Conservation (phyloP, 257 asterid species). For the Parsonsia alboflavescens region DNA sequence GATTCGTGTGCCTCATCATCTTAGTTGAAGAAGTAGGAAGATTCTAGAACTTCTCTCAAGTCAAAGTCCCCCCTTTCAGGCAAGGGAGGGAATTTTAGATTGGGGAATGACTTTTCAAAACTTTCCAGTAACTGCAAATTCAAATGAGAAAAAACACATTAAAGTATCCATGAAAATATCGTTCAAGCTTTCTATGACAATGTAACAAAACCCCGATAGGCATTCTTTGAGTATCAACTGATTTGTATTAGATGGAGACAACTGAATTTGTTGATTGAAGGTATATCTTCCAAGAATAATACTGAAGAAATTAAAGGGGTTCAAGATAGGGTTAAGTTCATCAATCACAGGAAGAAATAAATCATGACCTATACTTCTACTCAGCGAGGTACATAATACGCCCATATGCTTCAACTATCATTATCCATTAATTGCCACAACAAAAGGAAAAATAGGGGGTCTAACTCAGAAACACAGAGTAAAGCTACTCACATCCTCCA, state of each 20-base stretch:
- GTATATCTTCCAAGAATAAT: not conserved
- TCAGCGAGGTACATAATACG: too few species aligned
- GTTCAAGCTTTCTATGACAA: not conserved
- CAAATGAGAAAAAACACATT: not conserved
- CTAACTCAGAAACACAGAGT: not conserved
- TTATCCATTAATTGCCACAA: not conserved
- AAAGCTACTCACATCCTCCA: conserved; percentile 67
- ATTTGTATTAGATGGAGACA: not conserved
- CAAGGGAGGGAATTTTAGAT: conserved; percentile 63
- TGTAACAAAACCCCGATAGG: too few species aligned
- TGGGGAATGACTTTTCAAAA: conserved; percentile 66
- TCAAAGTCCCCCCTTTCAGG: conserved; percentile 92
- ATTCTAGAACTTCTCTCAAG: conserved; percentile 69
- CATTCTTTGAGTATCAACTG: not conserved
- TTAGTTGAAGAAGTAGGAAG: conserved; percentile 95
- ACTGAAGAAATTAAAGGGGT: not conserved
- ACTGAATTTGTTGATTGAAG: not conserved
- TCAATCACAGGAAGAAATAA: too few species aligned
- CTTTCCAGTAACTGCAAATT: conserved; percentile 56
- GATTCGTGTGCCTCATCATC: conserved; percentile 17
- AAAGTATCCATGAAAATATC: not conserved
- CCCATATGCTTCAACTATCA: not conserved
- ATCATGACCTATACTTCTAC: not conserved
- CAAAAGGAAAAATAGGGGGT: not conserved
- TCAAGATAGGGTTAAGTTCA: not conserved